A percentile compares a stretch with the other conserved stretches of the same genome.
Conservation (phyloP, 164 flowering plant species). For the Berberis thunbergii region DNA sequence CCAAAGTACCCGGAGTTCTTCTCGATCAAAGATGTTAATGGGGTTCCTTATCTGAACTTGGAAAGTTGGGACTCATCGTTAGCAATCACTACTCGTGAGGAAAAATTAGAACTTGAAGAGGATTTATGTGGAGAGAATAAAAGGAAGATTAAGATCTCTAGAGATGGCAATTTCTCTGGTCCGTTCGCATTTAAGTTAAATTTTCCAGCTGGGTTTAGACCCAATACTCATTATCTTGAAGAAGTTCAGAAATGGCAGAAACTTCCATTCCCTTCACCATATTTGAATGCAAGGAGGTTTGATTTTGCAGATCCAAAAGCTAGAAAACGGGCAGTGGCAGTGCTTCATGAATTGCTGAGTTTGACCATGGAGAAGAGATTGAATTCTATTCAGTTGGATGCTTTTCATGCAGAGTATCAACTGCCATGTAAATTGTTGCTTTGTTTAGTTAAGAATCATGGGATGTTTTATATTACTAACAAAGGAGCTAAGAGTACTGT, state of each 20-base stretch:
- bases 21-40: conserved; percentile 44
- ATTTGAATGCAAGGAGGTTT: conserved; percentile 76
- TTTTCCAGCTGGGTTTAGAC: conserved; percentile 76
- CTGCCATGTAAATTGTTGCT: conserved; percentile 68
- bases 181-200: conserved; percentile 57
- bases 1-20: conserved; percentile 73
- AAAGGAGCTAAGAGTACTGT: conserved; percentile 82
- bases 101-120: conserved; percentile 17
- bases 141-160: conserved; percentile 34
- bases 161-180: conserved; percentile 73
- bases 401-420: conserved; percentile 59
- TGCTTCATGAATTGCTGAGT: conserved; percentile 91
- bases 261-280: conserved; percentile 90
- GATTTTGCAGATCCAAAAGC: conserved; percentile 62
- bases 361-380: conserved; percentile 84
- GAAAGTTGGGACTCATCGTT: conserved; percentile 89
- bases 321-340: conserved; percentile 73
- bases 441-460: conserved; percentile 83
- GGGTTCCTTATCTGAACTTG: conserved; percentile 47
- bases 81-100: conserved; percentile 78
- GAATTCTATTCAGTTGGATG: conserved; percentile 74
- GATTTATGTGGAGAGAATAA: neutral
- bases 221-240: conserved; percentile 61
- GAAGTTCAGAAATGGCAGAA: conserved; percentile 85
- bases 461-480: conserved; percentile 85